These are phyloP conservation scores for Cryphonectria nitschkei DNA, from an alignment of 2,329 filamentous ascomycete species.

Conservation along the genomic window DNA sequence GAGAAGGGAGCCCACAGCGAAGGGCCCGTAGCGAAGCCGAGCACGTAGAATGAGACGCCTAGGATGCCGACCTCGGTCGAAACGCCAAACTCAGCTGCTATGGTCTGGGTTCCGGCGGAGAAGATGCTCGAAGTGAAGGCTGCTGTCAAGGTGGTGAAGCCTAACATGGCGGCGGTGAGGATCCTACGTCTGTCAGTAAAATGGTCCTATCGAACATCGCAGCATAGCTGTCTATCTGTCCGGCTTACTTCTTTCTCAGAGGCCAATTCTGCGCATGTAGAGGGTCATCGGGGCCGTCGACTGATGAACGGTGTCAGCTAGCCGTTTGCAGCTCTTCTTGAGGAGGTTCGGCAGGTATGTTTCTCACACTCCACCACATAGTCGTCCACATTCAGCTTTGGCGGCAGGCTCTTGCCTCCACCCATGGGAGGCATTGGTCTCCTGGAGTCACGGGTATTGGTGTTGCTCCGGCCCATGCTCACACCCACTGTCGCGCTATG, in stretches of 20 bases:
- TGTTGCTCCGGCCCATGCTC: conserved; percentile 42
- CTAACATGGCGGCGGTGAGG: conserved; percentile 68
- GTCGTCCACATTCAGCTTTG: conserved; percentile 68
- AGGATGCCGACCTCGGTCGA: conserved; percentile 64
- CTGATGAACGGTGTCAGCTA: background rate
- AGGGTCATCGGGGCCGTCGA: conserved; percentile 82
- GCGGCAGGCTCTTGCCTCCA: conserved; percentile 74
- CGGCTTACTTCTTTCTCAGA: conserved; percentile 70
- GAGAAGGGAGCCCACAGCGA: conserved; percentile 74
- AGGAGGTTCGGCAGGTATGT: background rate
- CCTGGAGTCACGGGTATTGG: conserved; percentile 51
- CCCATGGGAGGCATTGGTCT: conserved; percentile 71
- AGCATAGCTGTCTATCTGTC: background rate
- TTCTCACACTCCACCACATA: conserved; percentile 72
- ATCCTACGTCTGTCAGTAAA: conserved; percentile 47
- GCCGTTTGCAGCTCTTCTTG: background rate
- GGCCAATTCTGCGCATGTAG: conserved; percentile 89
- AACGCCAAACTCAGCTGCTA: conserved; percentile 64
- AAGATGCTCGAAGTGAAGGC: conserved; percentile 79
- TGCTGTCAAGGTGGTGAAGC: conserved; percentile 72
- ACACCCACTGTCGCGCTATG: conserved; percentile 74
- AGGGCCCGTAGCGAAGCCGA: conserved; percentile 73
- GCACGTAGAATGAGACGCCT: conserved; percentile 70
- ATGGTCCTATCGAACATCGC: background rate
- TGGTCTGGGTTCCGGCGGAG: conserved; percentile 63